These are phyloP conservation scores for Byssoonygena ceratinophila DNA, from an alignment of 2,329 filamentous ascomycete genomes.

Conservation along the genomic window DNA sequence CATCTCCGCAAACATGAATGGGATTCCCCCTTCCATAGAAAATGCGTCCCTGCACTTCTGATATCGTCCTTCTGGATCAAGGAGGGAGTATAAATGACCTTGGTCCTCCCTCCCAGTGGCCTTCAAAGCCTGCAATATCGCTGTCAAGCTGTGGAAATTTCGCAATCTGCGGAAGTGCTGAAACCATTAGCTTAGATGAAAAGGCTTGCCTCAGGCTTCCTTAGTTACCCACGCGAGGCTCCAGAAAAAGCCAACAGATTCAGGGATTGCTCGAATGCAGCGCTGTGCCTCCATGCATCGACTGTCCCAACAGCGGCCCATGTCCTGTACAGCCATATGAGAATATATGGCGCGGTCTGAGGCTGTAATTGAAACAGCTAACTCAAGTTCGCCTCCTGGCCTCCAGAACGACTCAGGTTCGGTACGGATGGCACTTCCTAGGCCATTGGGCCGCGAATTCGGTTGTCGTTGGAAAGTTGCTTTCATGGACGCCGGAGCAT, in stretches of 20 bases:
- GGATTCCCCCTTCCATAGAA: not conserved
- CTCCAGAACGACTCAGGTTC: not conserved
- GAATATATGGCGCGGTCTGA: not conserved
- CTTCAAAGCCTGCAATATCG: not conserved
- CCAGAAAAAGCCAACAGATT: not conserved
- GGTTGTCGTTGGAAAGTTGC: not conserved
- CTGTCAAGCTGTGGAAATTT: slow-evolving; percentile 7
- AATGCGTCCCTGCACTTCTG: not conserved
- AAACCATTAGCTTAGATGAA: not conserved
- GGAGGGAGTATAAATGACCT: not conserved
- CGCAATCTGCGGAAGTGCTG: not conserved
- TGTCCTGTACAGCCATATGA: not conserved
- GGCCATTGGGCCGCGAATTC: not conserved
- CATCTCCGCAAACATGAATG: slow-evolving; percentile 1
- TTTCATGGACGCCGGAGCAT: not conserved
- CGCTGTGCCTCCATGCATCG: not conserved
- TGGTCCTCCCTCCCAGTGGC: not conserved
- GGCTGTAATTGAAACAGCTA: slow-evolving; percentile 2
- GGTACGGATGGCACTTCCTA: not conserved
- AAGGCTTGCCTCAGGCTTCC: not conserved
- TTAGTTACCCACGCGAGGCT: slow-evolving; percentile 1
- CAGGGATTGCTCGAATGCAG: not conserved
- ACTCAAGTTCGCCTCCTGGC: not conserved
- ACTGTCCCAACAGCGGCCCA: slow-evolving; percentile 1
- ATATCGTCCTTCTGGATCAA: not conserved